A percentile compares a stretch with the other conserved stretches of the same genome.
phyloP scores from a whole-genome alignment of 2,329 filamentous ascomycete genomes.

The Calonectria crousiana region DNA sequence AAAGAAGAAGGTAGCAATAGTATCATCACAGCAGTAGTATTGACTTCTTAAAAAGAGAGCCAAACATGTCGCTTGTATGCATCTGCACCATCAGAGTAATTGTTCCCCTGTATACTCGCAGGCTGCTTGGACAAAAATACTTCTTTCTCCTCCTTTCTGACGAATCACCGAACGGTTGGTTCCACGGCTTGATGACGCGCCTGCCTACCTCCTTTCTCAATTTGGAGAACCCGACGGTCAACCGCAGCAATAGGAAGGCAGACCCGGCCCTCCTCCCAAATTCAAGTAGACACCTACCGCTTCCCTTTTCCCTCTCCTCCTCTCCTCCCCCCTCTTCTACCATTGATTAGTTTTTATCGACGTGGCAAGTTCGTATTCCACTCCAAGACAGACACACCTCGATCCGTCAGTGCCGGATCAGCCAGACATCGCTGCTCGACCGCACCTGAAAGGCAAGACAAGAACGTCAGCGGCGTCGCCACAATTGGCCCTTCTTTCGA shows the following conservation, averaged over 20 bases:
- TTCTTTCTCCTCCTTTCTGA: slow-evolving; percentile 32
- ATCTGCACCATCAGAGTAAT: not conserved
- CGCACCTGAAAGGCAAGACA: not conserved
- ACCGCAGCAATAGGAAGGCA: slow-evolving; percentile 21
- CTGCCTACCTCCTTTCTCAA: slow-evolving; percentile 14
- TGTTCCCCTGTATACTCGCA: not conserved
- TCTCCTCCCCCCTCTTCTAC: not conserved
- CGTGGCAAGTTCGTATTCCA: not conserved
- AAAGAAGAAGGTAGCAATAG: not conserved
- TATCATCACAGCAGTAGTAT: not conserved
- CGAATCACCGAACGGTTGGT: slow-evolving; percentile 34
- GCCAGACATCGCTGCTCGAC: slow-evolving; percentile 6
- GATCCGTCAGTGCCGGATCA: not conserved
- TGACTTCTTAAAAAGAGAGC: not conserved
- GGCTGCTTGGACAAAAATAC: not conserved
- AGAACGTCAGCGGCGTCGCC: not conserved
- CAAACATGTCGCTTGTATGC: not conserved
- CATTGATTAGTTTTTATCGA: not conserved
- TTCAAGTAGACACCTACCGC: not conserved
- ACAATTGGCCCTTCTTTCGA: not conserved
- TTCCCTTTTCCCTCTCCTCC: not conserved
- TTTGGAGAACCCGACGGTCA: slow-evolving; percentile 4
- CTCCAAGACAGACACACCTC: not conserved
- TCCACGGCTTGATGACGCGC: slow-evolving; percentile 21
- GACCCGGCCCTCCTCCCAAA: slow-evolving; percentile 1